Base-by-base conservation (phyloP, 139 green algal genomes). In the Coelastrella sp. region DNA sequence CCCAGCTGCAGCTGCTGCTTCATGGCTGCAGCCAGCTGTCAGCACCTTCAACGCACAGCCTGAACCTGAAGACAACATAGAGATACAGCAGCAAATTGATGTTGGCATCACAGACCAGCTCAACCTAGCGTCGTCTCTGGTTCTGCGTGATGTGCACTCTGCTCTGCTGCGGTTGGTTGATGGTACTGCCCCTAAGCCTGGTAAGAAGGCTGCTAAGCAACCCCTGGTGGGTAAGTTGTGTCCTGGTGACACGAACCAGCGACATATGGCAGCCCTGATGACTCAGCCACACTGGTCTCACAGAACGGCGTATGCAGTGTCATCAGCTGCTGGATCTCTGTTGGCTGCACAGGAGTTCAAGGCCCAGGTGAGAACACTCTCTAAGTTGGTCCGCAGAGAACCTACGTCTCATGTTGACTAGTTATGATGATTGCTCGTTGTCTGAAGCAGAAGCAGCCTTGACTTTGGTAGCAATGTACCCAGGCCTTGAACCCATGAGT, bases 141-240 rank as follows among this genome's bases (percentile, higher is more conserved):
- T 97, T 75, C 86, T 96, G 86, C 88, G 94, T 2, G 94, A 97
- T 74, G 37, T 96, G 38, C 91, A 95, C 79, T 87, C 79, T 23
- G 90, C 86, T 1, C 74, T 97, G 78, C 79, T 95, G 84, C 73
- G 84, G 2, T 76, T 89, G 43, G 41, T 92, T 35, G 83, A 92
- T 19, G 90, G 86, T 67, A 78, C 83, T 75, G 50, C 34, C 21
- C 34, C 62, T 45, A 86, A 86, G 45, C 83, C 90, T 19, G 79
- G 84, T 37, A 89, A 82, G 64, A 86, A 88, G 79, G 50, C 66
- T 50, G 80, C 88, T 67, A 81, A 79, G 51, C 83, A 80, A 51
- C 72, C 83, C n/a, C 27, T 62, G 27, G 9, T 68, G 2, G 75
- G 79, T 17, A 75, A 35, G 78, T 23, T 84, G 60, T 63, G 59